Evolutionary conservation across 129 eudicot species (phyloP), one percentile per base, ranked within the genome.

Genomic region (Helianthus tuberosus): DNA sequence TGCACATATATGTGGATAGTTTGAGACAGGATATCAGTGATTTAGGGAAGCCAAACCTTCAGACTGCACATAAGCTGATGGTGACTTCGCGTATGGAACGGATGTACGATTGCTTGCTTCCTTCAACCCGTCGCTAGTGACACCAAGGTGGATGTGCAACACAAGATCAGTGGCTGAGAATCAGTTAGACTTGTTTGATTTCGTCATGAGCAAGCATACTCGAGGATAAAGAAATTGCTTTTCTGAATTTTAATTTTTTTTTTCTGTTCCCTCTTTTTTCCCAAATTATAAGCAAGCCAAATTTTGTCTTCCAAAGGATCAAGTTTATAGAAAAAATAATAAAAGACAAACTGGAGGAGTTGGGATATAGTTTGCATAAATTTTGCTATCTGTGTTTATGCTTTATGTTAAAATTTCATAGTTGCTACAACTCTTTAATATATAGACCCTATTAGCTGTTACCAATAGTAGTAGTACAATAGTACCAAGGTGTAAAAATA

Each of bases 101-200:
- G 17, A 83, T 86, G 57, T 94, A 94, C 48, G 91, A 91, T 53
- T 94, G 99, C 82, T 85, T 94, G 86, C 97, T 91, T 76, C 97
- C 96, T 23, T 73, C 87, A 55, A 71, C 51, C 8, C 91, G 87
- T 29, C 79, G 51, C 38, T 64, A 11, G n/a, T 17, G 36, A 65
- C 39, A 27, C 72, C 73, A 48, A 25, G 20, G 41, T 66, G 72
- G 57, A 46, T 49, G 9, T 46, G 57, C 41, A 66, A 66, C 55
- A 46, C 38, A 55, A 14, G 15, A 9, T 73, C 49, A 73, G 10
- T 64, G 53, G 80, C 60, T 44, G 50, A 4, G 59, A 66, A 15
- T 55, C 14, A 1, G n/a, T 47, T 38, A 39, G 11, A 23, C 64
- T 59, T 73, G 55, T 13, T 61, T 61, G 46, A 61, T 61, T 61